Evolutionary conservation across 2,329 filamentous ascomycete species (phyloP).

Genomic region (Aspergillus jensenii): DNA sequence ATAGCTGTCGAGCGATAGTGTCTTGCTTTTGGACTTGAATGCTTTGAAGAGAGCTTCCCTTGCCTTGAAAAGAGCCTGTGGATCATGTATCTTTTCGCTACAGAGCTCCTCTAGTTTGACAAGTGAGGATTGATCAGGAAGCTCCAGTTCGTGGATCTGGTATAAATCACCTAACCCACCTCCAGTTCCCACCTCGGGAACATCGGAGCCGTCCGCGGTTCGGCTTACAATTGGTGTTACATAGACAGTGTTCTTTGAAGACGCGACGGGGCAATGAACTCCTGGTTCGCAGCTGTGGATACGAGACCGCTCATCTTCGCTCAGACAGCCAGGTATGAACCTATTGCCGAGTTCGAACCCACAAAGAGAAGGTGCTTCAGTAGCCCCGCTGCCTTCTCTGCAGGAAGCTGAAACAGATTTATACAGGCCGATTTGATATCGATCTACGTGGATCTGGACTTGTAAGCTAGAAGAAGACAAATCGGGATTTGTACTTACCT

Average conservation of each 20-base stretch:
- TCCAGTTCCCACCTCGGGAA: constrained; percentile 74
- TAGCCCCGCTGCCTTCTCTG: constrained; percentile 38
- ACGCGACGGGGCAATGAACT: constrained; percentile 42
- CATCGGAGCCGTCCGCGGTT: constrained; percentile 54
- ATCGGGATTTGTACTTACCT: constrained; percentile 42
- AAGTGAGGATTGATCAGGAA: constrained; percentile 50
- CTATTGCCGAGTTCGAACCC: constrained; percentile 76
- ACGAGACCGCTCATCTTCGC: constrained; percentile 59
- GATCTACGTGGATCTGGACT: constrained; percentile 73
- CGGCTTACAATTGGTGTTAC: constrained; percentile 78
- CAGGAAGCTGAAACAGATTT: constrained; percentile 54
- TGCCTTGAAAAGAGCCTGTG: constrained; percentile 26
- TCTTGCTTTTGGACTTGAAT: constrained; percentile 32
- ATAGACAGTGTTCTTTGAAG: constrained; percentile 60
- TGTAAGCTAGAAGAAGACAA: background rate
- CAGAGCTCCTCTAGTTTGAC: constrained; percentile 57
- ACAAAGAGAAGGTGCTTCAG: constrained; percentile 66
- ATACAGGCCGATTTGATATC: constrained; percentile 76
- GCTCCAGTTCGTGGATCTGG: constrained; percentile 65
- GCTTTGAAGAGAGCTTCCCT: constrained; percentile 32
- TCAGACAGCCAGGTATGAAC: constrained; percentile 69
- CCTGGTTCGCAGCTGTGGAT: constrained; percentile 86
- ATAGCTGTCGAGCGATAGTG: constrained; percentile 39
- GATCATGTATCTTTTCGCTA: constrained; percentile 36
- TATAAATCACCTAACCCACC: constrained; percentile 76